phyloP scores from a whole-genome alignment of 306 rosid species.

The Ormosia emarginata region DNA sequence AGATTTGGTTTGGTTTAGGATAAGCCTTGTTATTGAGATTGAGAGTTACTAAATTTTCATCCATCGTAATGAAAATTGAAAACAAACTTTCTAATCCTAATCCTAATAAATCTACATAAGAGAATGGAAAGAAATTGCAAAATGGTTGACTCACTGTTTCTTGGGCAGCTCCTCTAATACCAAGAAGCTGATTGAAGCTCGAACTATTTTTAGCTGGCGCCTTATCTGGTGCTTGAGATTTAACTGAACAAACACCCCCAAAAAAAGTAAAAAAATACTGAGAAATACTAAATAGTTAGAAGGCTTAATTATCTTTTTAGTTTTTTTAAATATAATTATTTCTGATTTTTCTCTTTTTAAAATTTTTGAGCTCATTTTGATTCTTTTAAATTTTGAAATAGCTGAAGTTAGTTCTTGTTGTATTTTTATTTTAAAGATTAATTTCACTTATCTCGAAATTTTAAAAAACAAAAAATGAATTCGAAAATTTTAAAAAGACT shows the following conservation, averaged over 20 bases:
- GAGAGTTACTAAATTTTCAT: neutral
- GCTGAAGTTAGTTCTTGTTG: no score
- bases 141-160: slow-evolving; percentile 37
- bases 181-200: slow-evolving; percentile 50
- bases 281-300: neutral
- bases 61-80: slow-evolving; percentile 4
- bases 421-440: no score
- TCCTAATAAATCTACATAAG: slow-evolving; percentile 1
- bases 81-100: neutral
- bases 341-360: no score
- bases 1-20: neutral
- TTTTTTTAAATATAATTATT: no score
- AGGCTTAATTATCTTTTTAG: no score
- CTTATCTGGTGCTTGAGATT: slow-evolving; percentile 19
- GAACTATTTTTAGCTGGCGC: slow-evolving; percentile 40
- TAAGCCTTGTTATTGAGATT: neutral
- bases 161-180: slow-evolving; percentile 49
- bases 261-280: neutral
- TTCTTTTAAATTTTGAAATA: no score
- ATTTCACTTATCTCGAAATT: no score
- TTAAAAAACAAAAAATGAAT: no score
- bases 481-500: no score
- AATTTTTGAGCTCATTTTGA: no score
- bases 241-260: slow-evolving; percentile 19
- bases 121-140: slow-evolving; percentile 5